Percentiles rank a stretch among this genome's conserved stretches.
phyloP scores from a whole-genome alignment of 345 rosid species.

The Gossypium raimondii region DNA sequence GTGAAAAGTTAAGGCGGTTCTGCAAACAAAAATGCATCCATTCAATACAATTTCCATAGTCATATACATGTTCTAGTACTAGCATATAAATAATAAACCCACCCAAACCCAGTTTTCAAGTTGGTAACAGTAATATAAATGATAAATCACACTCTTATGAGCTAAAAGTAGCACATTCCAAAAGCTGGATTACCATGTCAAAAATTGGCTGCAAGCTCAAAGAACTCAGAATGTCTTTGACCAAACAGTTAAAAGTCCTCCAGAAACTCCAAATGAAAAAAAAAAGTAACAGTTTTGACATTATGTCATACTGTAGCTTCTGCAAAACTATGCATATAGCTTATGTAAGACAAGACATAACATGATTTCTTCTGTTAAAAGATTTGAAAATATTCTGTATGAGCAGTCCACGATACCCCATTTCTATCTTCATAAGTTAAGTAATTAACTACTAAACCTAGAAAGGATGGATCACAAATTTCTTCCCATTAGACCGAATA shows the following conservation, averaged over 20 bases:
- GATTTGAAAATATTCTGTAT: not conserved
- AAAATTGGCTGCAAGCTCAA: not conserved
- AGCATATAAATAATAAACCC: not conserved
- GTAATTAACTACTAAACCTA: not conserved
- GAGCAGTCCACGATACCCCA: not conserved
- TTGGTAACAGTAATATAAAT: not conserved
- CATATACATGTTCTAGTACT: not conserved
- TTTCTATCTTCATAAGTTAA: not conserved
- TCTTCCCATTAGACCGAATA: not conserved
- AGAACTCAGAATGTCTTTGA: not conserved
- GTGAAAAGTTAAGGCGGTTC: constrained; percentile 72
- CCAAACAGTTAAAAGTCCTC: not conserved
- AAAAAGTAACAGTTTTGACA: not conserved
- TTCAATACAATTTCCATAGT: constrained; percentile 3
- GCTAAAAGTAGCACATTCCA: not conserved
- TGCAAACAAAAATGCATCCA: constrained; percentile 22
- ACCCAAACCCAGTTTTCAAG: not conserved
- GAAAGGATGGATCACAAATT: not conserved
- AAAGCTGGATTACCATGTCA: constrained; percentile 3
- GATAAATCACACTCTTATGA: not conserved
- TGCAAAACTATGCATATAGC: not conserved
- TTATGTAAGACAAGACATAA: not conserved
- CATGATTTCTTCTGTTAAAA: not conserved
- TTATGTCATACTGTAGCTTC: not conserved
- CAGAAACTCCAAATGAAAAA: not conserved